Evolutionary conservation across 169 alveolate genomes (phyloP).

Genomic region (Perkinsus marinus): DNA sequence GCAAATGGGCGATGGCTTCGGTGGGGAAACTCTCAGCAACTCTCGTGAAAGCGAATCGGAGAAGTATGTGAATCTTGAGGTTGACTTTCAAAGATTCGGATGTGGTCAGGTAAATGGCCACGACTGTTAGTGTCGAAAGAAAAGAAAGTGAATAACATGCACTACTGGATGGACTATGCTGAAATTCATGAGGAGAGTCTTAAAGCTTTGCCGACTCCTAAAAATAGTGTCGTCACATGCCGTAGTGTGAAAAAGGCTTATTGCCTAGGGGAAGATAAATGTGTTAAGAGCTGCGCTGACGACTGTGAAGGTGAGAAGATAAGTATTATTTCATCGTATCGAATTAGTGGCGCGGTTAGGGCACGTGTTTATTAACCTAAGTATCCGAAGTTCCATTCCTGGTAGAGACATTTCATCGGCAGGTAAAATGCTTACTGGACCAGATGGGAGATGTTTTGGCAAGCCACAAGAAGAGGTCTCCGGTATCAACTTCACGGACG

Average conservation of each 20-base stretch:
- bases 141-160: neutral
- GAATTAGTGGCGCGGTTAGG: too few relatives aligned
- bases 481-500: neutral
- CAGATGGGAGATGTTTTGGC: neutral
- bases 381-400: neutral
- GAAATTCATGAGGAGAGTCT: neutral
- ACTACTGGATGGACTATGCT: neutral
- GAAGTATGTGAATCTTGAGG: neutral
- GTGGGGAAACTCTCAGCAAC: slow-evolving; percentile 34
- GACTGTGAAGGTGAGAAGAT: neutral
- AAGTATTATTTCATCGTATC: too few relatives aligned
- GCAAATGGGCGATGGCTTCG: slow-evolving; percentile 35
- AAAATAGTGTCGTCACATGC: neutral
- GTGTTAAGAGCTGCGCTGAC: neutral
- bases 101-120: neutral
- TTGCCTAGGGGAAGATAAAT: neutral
- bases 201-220: neutral
- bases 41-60: slow-evolving; percentile 11
- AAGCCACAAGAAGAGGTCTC: neutral
- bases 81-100: neutral
- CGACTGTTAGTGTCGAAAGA: neutral
- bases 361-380: too few relatives aligned
- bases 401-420: neutral
- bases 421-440: neutral
- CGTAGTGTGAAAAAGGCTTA: neutral